These are phyloP conservation scores for Corylus avellana DNA, from an alignment of 306 rosid genomes.

Conservation along the genomic window DNA sequence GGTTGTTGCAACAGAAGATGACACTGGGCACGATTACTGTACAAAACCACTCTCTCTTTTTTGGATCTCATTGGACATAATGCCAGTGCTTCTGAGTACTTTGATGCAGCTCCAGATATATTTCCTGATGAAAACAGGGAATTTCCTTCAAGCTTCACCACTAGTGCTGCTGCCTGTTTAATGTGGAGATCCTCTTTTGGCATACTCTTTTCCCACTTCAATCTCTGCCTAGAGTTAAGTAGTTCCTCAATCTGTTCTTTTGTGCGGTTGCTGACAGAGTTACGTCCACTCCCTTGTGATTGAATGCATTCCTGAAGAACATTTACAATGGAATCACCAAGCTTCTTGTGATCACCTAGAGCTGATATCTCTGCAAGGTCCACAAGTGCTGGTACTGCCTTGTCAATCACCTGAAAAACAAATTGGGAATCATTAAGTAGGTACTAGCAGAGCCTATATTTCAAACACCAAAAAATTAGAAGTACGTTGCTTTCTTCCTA, in stretches of 20 bases:
- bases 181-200: conserved; percentile 97
- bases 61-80: conserved; percentile 95
- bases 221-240: conserved; percentile 69
- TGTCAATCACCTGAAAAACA: conserved; percentile 76
- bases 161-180: conserved; percentile 97
- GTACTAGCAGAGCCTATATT: background rate
- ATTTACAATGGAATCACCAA: conserved; percentile 79
- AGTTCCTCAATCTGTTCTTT: conserved; percentile 90
- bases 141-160: conserved; percentile 98
- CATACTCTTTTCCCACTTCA: conserved; percentile 93
- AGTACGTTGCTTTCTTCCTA: background rate
- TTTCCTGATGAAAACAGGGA: conserved; percentile 93
- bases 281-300: conserved; percentile 75
- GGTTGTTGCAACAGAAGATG: conserved; percentile 92
- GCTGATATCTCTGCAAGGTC: conserved; percentile 91
- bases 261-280: conserved; percentile 51
- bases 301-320: conserved; percentile 90
- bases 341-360: conserved; percentile 88
- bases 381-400: conserved; percentile 83
- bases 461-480: background rate
- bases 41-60: conserved; percentile 94
- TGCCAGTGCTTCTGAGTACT: conserved; percentile 93
- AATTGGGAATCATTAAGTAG: conserved; percentile 17
- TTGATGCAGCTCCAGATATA: conserved; percentile 90
- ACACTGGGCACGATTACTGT: conserved; percentile 97